phyloP scores from a whole-genome alignment of 2,329 filamentous ascomycete species.

The Ramichloridium luteum region DNA sequence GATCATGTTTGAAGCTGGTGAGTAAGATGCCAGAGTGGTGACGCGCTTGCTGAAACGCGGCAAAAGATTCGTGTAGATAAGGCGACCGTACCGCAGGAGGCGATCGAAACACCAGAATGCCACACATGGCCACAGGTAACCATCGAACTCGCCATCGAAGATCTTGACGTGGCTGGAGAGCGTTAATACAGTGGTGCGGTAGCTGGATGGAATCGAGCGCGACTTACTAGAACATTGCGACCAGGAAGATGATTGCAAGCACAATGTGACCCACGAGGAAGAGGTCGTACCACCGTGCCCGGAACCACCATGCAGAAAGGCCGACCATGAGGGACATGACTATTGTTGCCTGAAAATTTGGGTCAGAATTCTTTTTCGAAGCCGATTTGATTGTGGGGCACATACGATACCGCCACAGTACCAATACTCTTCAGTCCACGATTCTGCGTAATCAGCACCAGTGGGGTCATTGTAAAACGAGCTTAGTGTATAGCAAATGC shows the following conservation, averaged over 20 bases:
- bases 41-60: slow-evolving; percentile 15
- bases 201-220: slow-evolving; percentile 14
- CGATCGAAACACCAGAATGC: slow-evolving; percentile 42
- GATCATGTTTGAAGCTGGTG: slow-evolving; percentile 34
- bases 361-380: too few species aligned
- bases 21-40: slow-evolving; percentile 31
- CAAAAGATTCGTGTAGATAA: slow-evolving; percentile 34
- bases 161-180: slow-evolving; percentile 39
- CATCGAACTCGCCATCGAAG: slow-evolving; percentile 38
- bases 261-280: slow-evolving; percentile 42
- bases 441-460: slow-evolving; percentile 20
- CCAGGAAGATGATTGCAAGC: slow-evolving; percentile 39
- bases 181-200: slow-evolving; percentile 10
- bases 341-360: slow-evolving; percentile 20
- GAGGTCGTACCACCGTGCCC: slow-evolving; percentile 41
- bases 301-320: slow-evolving; percentile 41
- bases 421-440: slow-evolving; percentile 37
- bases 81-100: slow-evolving; percentile 32
- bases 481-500: slow-evolving; percentile 39
- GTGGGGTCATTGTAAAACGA: slow-evolving; percentile 34
- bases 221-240: slow-evolving; percentile 42
- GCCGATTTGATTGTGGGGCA: too few species aligned
- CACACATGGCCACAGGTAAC: slow-evolving; percentile 39
- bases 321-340: slow-evolving; percentile 35
- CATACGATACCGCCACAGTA: slow-evolving; percentile 38